These are phyloP conservation scores for Geotrichum cucujoidarum DNA, from an alignment of 1,139 yeast species.

Conservation along the genomic window DNA sequence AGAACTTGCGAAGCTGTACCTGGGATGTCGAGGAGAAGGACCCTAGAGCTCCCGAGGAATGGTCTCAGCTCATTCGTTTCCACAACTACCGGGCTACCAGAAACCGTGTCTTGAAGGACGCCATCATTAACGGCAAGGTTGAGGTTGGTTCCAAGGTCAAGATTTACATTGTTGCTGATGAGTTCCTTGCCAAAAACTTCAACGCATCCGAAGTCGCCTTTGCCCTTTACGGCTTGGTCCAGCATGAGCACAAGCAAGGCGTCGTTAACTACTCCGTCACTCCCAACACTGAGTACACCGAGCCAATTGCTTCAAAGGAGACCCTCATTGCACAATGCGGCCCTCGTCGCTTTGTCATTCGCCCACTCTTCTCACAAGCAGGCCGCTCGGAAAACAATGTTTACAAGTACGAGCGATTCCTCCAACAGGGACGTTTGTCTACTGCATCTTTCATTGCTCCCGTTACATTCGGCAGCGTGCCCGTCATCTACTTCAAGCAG, in stretches of 20 bases:
- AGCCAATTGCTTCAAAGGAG: conserved; percentile 78
- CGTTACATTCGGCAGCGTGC: conserved; percentile 65
- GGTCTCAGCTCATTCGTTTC: conserved; percentile 71
- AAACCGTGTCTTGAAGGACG: conserved; percentile 62
- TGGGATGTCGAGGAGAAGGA: conserved; percentile 90
- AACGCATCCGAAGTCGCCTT: conserved; percentile 39
- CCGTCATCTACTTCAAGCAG: conserved; percentile 38
- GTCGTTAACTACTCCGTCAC: conserved; percentile 77
- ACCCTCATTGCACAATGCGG: conserved; percentile 85
- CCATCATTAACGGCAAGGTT: conserved; percentile 49
- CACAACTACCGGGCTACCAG: conserved; percentile 74
- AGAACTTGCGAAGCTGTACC: conserved; percentile 68
- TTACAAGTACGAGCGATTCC: conserved; percentile 77
- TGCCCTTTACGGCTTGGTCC: conserved; percentile 65
- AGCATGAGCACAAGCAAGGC: conserved; percentile 82
- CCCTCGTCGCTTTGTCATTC: conserved; percentile 78
- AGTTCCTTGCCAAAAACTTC: conserved; percentile 35
- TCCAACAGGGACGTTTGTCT: conserved; percentile 69
- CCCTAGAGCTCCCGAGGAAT: conserved; percentile 67
- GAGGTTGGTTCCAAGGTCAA: conserved; percentile 62
- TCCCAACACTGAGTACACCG: conserved; percentile 76
- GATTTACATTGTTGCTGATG: conserved; percentile 60
- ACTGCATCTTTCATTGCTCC: conserved; percentile 91
- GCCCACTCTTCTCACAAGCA: conserved; percentile 79
- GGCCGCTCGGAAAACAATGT: conserved; percentile 73